Base-by-base conservation (phyloP, 2,329 filamentous ascomycete species). In the Arthrobotrys sphaeroides region DNA sequence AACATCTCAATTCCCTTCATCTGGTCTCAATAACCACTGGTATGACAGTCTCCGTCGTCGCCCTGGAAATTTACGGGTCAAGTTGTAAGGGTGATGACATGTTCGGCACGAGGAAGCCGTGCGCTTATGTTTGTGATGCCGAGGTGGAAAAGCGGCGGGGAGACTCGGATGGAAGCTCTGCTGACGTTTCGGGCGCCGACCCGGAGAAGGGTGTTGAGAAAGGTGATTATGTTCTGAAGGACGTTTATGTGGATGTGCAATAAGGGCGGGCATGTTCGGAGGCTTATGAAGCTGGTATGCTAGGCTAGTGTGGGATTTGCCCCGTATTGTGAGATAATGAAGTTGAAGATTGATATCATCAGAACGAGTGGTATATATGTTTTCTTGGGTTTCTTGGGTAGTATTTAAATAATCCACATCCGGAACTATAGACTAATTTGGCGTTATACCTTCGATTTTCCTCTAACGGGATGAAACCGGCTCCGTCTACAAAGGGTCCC, bases 41-140 rank as follows among this genome's bases (percentile, higher is more conserved):
- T 0, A 80, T 87, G 18, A 80, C 84, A 0, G 78, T 83, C 12
- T 85, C 84, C 81, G 83, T 86, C 0, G 80, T 87, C 49, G 70
- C 84, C 3, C 73, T 87, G 2, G 86, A 88, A 79, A 78, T 87
- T 1, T 86, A 83, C 79, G 86, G 86, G 5, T 84, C 83, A 43
- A 85, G 85, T 38, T 85, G 83, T 78, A 81, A 80, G 9, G 82
- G 83, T 40, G 83, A 87, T 43, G 80, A 81, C 1, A 85, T 86
- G 67, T 84, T 84, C 38, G 82, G 83, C 0, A 81, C 82, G 51
- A 82, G 80, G 64, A 81, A 78, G 47, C 80, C 80, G 13, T 82
- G 81, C 40, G 80, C 79, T 16, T 87, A 87, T 78, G 83, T 74
- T 18, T 74, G 70, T 28, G 70, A 74, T 26, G 70, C 70, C 13